Conservation (phyloP, 768 basidiomycete species). For the Boletellus ananas region DNA sequence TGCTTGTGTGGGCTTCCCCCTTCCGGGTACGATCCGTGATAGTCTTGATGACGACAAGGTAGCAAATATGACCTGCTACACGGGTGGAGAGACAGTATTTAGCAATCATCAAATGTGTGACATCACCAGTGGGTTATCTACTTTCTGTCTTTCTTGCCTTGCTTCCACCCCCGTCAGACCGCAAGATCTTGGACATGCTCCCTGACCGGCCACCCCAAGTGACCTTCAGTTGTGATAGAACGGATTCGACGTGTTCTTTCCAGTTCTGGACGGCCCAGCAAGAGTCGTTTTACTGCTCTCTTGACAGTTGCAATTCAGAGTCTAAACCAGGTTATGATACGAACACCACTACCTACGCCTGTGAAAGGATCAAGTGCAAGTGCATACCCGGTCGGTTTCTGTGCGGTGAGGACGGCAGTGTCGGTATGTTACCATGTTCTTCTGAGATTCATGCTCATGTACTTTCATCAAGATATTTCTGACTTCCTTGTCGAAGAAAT, state of each 20-base stretch:
- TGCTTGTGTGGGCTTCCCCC: constrained; percentile 77
- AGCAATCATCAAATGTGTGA: constrained; percentile 97
- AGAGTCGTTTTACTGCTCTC: constrained; percentile 93
- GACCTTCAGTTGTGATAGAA: constrained; percentile 85
- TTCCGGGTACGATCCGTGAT: constrained; percentile 41
- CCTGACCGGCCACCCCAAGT: constrained; percentile 90
- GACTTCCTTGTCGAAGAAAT: constrained; percentile 91
- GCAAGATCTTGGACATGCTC: constrained; percentile 92
- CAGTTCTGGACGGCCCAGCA: constrained; percentile 97
- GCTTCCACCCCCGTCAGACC: constrained; percentile 48
- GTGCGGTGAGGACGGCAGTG: constrained; percentile 92
- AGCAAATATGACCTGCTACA: constrained; percentile 89
- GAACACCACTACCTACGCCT: constrained; percentile 75
- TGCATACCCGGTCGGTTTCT: constrained; percentile 95
- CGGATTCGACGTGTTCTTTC: constrained; percentile 72
- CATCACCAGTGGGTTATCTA: constrained; percentile 77
- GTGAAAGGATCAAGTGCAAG: constrained; percentile 80
- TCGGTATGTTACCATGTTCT: constrained; percentile 56
- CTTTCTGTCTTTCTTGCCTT: neutral
- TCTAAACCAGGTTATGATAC: constrained; percentile 49
- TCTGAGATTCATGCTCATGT: neutral
- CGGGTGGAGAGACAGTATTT: constrained; percentile 88
- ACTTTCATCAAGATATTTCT: constrained; percentile 59
- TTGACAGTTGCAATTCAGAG: constrained; percentile 62
- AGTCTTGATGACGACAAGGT: constrained; percentile 39